These are phyloP conservation scores for Lignosus rhinocerotis DNA, from an alignment of 1,284 basidiomycete species.

Conservation along the genomic window DNA sequence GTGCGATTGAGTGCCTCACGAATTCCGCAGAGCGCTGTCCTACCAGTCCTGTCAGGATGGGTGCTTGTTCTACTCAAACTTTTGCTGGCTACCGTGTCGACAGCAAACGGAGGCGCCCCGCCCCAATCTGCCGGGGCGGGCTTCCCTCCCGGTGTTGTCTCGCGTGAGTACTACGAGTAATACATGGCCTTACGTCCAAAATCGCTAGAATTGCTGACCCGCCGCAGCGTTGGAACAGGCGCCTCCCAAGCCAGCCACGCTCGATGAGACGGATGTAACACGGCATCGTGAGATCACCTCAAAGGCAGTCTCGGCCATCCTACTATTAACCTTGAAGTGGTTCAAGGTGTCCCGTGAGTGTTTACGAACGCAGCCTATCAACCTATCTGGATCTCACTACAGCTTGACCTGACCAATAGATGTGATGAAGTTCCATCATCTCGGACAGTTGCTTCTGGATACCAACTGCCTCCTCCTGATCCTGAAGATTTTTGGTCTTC, in stretches of 20 bases:
- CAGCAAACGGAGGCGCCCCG: conserved; percentile 59
- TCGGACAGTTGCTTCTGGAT: conserved; percentile 93
- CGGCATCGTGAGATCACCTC: conserved; percentile 97
- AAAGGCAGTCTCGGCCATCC: conserved; percentile 94
- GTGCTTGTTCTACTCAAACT: conserved; percentile 90
- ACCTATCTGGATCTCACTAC: conserved; percentile 3
- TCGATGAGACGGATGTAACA: conserved; percentile 95
- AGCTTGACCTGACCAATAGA: conserved; percentile 48
- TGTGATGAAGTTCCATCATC: conserved; percentile 97
- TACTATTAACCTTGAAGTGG: conserved; percentile 93
- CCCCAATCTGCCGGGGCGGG: conserved; percentile 56
- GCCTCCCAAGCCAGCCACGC: conserved; percentile 69
- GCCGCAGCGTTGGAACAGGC: conserved; percentile 60
- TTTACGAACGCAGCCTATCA: not conserved
- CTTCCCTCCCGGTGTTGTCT: conserved; percentile 69
- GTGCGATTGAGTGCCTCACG: conserved; percentile 4
- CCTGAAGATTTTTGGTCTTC: conserved; percentile 97
- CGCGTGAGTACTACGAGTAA: conserved; percentile 54
- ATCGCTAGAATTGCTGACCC: conserved; percentile 8
- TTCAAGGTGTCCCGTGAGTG: conserved; percentile 94
- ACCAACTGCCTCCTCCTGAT: conserved; percentile 94
- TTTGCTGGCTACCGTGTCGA: conserved; percentile 85
- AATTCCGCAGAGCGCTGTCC: conserved; percentile 59
- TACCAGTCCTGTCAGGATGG: conserved; percentile 84
- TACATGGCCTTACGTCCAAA: not conserved